Conservation (phyloP, 192 early-diverging fungal species). For the Allomyces macrogynus region DNA sequence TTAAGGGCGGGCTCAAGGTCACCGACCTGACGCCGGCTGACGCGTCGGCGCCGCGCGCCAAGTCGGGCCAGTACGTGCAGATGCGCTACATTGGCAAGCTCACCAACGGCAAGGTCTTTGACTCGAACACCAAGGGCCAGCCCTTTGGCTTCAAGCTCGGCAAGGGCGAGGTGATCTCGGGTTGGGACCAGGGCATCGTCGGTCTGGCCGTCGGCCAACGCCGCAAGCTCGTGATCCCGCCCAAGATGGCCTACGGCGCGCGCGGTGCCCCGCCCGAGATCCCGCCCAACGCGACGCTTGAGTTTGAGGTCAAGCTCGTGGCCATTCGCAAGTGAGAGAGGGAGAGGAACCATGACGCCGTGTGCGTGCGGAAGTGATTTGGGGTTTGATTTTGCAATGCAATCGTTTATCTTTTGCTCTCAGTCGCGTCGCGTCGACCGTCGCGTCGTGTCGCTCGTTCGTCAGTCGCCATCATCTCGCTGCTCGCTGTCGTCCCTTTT, state of each 20-base stretch:
- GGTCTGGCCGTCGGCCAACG: slow-evolving; percentile 87
- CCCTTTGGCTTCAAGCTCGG: slow-evolving; percentile 81
- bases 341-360: too few relatives aligned
- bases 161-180: slow-evolving; percentile 82
- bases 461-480: too few relatives aligned
- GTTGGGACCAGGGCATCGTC: slow-evolving; percentile 75
- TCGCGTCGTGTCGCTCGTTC: too few relatives aligned
- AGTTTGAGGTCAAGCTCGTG: slow-evolving; percentile 78
- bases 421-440: too few relatives aligned
- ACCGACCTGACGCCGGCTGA: slow-evolving; percentile 41
- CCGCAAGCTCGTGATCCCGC: slow-evolving; percentile 76
- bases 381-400: too few relatives aligned
- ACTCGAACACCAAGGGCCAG: slow-evolving; percentile 75
- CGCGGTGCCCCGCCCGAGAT: slow-evolving; percentile 90
- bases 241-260: slow-evolving; percentile 41
- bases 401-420: too few relatives aligned
- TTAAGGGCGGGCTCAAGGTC: slow-evolving; percentile 58
- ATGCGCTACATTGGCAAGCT: slow-evolving; percentile 93
- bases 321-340: slow-evolving; percentile 28
- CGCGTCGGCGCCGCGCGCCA: neutral
- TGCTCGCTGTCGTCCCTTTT: too few relatives aligned
- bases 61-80: slow-evolving; percentile 26
- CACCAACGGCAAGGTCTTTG: slow-evolving; percentile 84
- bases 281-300: slow-evolving; percentile 64
- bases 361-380: too few relatives aligned